Evolutionary conservation across 306 rosid genomes (phyloP).

Genomic region (Gastrolobium villosum): DNA sequence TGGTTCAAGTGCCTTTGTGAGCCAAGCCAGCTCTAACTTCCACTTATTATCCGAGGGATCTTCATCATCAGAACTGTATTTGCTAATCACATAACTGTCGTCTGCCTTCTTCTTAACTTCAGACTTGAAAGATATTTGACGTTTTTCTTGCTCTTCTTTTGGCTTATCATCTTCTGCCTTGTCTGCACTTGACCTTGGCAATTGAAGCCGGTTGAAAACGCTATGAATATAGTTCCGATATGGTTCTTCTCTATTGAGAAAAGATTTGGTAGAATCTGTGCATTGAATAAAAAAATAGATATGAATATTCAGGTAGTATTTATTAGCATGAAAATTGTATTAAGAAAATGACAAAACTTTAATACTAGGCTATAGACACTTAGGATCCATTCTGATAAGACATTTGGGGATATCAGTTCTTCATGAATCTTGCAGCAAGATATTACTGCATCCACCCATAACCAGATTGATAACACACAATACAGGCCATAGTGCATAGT

Average conservation of each 20-base stretch:
- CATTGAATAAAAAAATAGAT: constrained; percentile 7
- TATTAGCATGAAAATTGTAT: constrained; percentile 33
- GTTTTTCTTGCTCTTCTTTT: constrained; percentile 49
- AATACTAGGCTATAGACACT: constrained; percentile 26
- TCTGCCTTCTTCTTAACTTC: constrained; percentile 53
- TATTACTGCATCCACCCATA: constrained; percentile 12
- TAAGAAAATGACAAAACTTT: neutral
- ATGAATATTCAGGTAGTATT: constrained; percentile 24
- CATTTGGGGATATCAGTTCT: constrained; percentile 27
- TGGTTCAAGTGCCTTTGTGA: constrained; percentile 85
- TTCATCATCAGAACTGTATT: constrained; percentile 64
- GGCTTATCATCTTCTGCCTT: constrained; percentile 57
- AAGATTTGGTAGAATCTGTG: constrained; percentile 58
- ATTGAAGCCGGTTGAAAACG: constrained; percentile 61
- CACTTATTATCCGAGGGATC: constrained; percentile 65
- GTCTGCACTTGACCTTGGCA: constrained; percentile 60
- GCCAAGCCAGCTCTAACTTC: constrained; percentile 89
- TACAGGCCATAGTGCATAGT: constrained; percentile 19
- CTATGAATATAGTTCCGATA: constrained; percentile 54
- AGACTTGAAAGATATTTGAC: constrained; percentile 53
- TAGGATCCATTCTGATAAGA: constrained; percentile 29
- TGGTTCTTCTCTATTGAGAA: constrained; percentile 59
- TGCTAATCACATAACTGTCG: constrained; percentile 48
- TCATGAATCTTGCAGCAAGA: constrained; percentile 28
- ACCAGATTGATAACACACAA: constrained; percentile 29